These are phyloP conservation scores for Leptographium wingfieldii DNA, from an alignment of 2,329 filamentous ascomycete species.

Conservation along the genomic window DNA sequence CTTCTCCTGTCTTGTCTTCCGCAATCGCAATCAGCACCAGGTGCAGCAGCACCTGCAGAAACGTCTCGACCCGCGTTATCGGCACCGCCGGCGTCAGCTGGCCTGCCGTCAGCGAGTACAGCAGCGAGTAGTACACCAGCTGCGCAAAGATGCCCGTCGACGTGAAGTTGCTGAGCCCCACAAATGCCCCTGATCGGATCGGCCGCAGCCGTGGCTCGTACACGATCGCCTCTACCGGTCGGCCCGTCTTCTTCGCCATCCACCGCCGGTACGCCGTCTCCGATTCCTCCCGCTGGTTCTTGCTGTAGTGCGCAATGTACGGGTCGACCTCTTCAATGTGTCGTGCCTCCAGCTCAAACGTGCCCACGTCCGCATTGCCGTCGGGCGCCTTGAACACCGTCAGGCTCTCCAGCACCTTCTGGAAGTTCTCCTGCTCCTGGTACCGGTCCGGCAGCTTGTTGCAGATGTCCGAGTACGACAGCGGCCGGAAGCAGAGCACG, in stretches of 20 bases:
- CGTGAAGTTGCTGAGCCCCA: slow-evolving; percentile 66
- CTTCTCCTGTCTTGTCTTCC: slow-evolving; percentile 54
- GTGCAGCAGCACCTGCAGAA: slow-evolving; percentile 83
- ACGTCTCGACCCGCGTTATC: slow-evolving; percentile 74
- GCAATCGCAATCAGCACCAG: slow-evolving; percentile 72
- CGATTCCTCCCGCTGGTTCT: slow-evolving; percentile 92
- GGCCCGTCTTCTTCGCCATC: slow-evolving; percentile 78
- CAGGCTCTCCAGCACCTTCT: slow-evolving; percentile 73
- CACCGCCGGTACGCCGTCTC: slow-evolving; percentile 79
- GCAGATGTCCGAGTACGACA: slow-evolving; percentile 88
- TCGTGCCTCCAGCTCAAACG: slow-evolving; percentile 80
- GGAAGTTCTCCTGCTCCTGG: slow-evolving; percentile 79
- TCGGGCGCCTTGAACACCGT: slow-evolving; percentile 83
- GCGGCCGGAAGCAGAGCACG: slow-evolving; percentile 87
- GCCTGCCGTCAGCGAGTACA: slow-evolving; percentile 63
- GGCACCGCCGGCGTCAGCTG: slow-evolving; percentile 63
- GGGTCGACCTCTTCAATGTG: slow-evolving; percentile 85
- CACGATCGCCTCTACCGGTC: slow-evolving; percentile 69
- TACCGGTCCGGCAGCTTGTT: slow-evolving; percentile 79
- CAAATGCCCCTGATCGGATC: slow-evolving; percentile 67
- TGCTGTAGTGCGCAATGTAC: slow-evolving; percentile 90
- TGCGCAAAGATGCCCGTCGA: slow-evolving; percentile 77
- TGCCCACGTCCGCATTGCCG: slow-evolving; percentile 82
- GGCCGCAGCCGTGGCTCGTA: slow-evolving; percentile 76
- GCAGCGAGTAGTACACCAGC: slow-evolving; percentile 75